A percentile compares a stretch with the other conserved stretches of the same genome.
These are phyloP conservation scores for Staphylotrichum tortipilum DNA, from an alignment of 495 filamentous ascomycete species.

Conservation along the genomic window DNA sequence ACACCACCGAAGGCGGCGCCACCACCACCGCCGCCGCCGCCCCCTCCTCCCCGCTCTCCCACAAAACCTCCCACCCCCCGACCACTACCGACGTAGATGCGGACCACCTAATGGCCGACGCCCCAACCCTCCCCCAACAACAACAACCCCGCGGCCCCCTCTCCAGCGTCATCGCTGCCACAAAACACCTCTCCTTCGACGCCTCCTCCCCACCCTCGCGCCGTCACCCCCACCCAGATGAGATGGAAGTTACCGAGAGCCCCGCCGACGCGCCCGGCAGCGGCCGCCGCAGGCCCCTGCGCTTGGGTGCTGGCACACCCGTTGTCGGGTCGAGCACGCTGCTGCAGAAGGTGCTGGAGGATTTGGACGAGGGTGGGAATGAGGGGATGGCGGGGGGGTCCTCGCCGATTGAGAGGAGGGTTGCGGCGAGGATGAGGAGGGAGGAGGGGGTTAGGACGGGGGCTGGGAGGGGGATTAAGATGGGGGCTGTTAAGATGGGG, in stretches of 20 bases:
- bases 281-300: constrained; percentile 26
- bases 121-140: not conserved
- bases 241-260: constrained; percentile 39
- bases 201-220: constrained; percentile 4
- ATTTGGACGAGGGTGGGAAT: constrained; percentile 7
- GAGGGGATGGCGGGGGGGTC: constrained; percentile 18
- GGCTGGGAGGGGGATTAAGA: not conserved
- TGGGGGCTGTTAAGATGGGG: not conserved
- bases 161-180: constrained; percentile 10
- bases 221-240: not conserved
- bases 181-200: constrained; percentile 4
- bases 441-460: not conserved
- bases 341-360: constrained; percentile 25
- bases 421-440: constrained; percentile 16
- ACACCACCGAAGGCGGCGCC: constrained; percentile 8
- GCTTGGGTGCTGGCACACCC: constrained; percentile 16
- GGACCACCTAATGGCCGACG: constrained; percentile 7
- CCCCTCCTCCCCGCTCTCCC: not conserved
- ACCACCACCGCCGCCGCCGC: not conserved
- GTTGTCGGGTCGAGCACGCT: constrained; percentile 19
- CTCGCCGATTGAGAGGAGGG: constrained; percentile 32
- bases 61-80: not conserved
- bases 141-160: constrained; percentile 1
- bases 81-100: not conserved
- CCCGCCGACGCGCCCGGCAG: constrained; percentile 42